These are phyloP conservation scores for Seminavis robusta DNA, from an alignment of 108 stramenopile genomes.

Conservation along the genomic window DNA sequence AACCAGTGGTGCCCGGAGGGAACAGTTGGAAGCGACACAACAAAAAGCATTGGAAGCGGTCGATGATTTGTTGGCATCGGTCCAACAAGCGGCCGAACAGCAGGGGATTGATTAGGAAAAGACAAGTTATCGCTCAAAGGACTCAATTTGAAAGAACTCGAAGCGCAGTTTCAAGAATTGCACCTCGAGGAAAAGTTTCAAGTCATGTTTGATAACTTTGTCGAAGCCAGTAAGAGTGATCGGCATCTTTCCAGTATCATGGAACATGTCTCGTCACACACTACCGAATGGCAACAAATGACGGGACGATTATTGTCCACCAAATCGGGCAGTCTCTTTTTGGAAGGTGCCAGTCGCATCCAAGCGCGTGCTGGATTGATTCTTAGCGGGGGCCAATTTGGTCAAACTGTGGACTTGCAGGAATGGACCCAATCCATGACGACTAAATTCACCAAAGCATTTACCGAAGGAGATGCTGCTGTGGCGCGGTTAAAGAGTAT, in stretches of 20 bases:
- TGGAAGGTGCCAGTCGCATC: constrained; percentile 78
- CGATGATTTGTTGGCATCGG: constrained; percentile 35
- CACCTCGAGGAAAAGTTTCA: constrained; percentile 52
- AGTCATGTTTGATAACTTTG: constrained; percentile 63
- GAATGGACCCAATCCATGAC: constrained; percentile 62
- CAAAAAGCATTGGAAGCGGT: constrained; percentile 60
- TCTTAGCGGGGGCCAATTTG: constrained; percentile 52
- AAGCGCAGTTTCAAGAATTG: constrained; percentile 21
- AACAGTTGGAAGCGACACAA: constrained; percentile 43
- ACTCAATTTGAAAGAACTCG: constrained; percentile 21
- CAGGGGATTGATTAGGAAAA: too few relatives aligned
- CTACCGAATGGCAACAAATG: constrained; percentile 77
- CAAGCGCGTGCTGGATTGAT: constrained; percentile 62
- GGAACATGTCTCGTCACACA: constrained; percentile 66
- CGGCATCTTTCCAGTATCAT: constrained; percentile 53
- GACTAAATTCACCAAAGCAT: constrained; percentile 69
- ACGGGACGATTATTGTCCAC: constrained; percentile 76
- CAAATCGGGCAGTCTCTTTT: constrained; percentile 69
- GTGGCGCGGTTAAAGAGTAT: constrained; percentile 81
- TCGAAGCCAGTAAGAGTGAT: constrained; percentile 71
- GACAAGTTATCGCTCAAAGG: too few relatives aligned
- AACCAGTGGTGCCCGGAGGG: not conserved
- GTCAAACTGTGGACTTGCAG: too few relatives aligned
- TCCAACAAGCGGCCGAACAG: too few relatives aligned
- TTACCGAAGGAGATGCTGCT: constrained; percentile 88